Evolutionary conservation across 2,329 filamentous ascomycete genomes (phyloP), one percentile per base, ranked within the genome.

Genomic region (Teratosphaeria destructans): DNA sequence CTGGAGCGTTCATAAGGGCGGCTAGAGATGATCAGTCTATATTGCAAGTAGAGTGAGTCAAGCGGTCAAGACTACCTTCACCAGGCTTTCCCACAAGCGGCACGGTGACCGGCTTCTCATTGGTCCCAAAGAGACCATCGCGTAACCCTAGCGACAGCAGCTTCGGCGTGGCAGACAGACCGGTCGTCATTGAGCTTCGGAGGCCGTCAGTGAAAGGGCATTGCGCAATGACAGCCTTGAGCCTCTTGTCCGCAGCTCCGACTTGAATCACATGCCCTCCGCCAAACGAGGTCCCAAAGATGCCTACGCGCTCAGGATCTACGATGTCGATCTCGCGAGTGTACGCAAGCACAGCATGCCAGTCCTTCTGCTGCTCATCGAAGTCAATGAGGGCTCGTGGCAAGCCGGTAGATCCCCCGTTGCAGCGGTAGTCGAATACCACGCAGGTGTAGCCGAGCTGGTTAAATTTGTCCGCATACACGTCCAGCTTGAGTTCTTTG

Each of bases 241-340:
- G 72, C 19, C 75, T 65, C 34, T 67, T 67, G 60, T 78, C 75
- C 2, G 70, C 65, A 16, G 76, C 75, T 26, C 68, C 74, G 53
- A 75, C 70, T 57, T 65, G 67, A 1, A 78, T 62, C 6, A 73
- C 73, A 66, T 77, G 71, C n/a, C 74, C 75, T 29, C 74, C 75
- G 59, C 67, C 70, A 61, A 73, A 73, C 11, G 69, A 70, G 55
- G 61, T 67, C 11, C 74, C 75, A 72, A 74, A 77, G 26, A 76
- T 65, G 14, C 68, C 73, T 57, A 76, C 71, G 47, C 66, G 71
- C 11, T 66, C 54, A 3, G 61, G 32, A 62, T 74, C 66, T 2
- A 76, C 70, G 29, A 74, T 66, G 2, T 60, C 27, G 16, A 65
- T 57, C 7, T 66, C 65, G 53, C 71, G 70, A 5, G 70, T 69